Evolutionary conservation across 2,329 filamentous ascomycete species (phyloP).

Genomic region (Beauveria pseudobassiana): DNA sequence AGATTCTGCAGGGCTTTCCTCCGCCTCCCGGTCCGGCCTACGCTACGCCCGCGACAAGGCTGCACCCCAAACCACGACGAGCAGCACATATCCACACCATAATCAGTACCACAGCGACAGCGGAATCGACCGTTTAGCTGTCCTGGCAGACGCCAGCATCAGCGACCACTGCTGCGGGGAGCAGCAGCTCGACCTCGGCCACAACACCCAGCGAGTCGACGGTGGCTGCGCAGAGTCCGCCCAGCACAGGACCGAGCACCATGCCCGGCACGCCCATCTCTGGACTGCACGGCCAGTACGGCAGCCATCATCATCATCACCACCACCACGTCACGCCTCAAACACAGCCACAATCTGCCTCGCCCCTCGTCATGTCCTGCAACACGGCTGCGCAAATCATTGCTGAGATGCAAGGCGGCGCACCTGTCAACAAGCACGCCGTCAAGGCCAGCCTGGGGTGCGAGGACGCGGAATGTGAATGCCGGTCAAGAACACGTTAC

Average conservation of each 20-base stretch:
- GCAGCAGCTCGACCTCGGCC: background rate
- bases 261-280: conserved; percentile 11
- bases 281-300: background rate
- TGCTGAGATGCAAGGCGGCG: conserved; percentile 30
- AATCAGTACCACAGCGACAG: background rate
- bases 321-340: background rate
- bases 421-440: conserved; percentile 16
- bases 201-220: conserved; percentile 6
- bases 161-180: conserved; percentile 20
- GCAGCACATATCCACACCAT: conserved; percentile 1
- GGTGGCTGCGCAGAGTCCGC: conserved; percentile 1
- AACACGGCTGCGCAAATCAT: conserved; percentile 29
- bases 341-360: conserved; percentile 3
- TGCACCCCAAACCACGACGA: background rate
- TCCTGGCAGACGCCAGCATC: conserved; percentile 31
- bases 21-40: background rate
- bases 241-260: conserved; percentile 8
- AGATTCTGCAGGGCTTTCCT: conserved; percentile 15
- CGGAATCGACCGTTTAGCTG: conserved; percentile 27
- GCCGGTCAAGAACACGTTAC: conserved; percentile 13
- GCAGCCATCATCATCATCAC: background rate
- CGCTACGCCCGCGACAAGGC: background rate
- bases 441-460: conserved; percentile 26
- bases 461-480: conserved; percentile 12
- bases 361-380: conserved; percentile 28